A percentile compares a stretch with the other conserved stretches of the same genome.
Conservation (phyloP, 768 basidiomycete genomes). For the Xerocomus brunneocitrinus region DNA sequence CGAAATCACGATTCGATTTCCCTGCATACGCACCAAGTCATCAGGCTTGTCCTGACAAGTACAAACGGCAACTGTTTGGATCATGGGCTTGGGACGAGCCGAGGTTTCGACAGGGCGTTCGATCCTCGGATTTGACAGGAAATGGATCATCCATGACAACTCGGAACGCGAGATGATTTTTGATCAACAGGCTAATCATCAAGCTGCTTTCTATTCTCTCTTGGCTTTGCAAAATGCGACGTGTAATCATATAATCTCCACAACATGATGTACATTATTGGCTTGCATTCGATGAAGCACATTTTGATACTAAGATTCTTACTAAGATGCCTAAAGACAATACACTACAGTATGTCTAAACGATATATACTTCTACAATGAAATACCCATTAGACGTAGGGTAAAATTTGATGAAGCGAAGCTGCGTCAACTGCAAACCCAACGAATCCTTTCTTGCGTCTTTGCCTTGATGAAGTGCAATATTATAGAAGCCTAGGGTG, state of each 20-base stretch:
- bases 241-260: too few species aligned
- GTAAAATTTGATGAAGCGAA: not conserved
- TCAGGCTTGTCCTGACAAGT: too few species aligned
- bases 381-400: not conserved
- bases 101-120: too few species aligned
- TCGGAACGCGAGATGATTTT: too few species aligned
- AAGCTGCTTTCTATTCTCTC: not conserved
- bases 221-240: not conserved
- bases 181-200: not conserved
- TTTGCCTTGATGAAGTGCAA: slow-evolving; percentile 2
- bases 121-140: too few species aligned
- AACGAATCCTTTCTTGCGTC: not conserved
- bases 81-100: too few species aligned
- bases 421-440: slow-evolving; percentile 1
- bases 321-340: too few species aligned
- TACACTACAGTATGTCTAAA: not conserved
- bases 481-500: not conserved
- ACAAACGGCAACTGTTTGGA: too few species aligned
- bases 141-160: not conserved
- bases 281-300: too few species aligned
- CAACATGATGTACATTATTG: not conserved
- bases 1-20: too few species aligned
- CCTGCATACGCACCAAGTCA: too few species aligned
- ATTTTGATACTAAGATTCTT: too few species aligned
- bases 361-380: not conserved